Evolutionary conservation across 495 filamentous ascomycete species (phyloP).

Genomic region (Eremomyces bilateralis): DNA sequence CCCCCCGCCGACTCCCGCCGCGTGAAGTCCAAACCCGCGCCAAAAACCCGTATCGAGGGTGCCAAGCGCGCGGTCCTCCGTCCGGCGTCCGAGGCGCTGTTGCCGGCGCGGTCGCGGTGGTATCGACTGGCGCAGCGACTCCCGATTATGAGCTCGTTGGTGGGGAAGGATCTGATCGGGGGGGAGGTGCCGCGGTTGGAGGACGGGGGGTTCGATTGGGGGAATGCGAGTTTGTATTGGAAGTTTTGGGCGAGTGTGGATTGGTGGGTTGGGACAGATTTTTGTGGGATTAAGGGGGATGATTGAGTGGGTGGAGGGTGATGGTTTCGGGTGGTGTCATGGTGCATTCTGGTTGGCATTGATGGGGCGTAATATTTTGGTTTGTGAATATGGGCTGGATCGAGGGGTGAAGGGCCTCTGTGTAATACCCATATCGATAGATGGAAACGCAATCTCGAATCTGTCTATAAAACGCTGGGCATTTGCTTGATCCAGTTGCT

Average conservation of each 20-base stretch:
- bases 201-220: slow-evolving; percentile 61
- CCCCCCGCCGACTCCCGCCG: neutral
- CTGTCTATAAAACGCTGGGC: too few relatives aligned
- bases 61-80: slow-evolving; percentile 14
- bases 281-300: slow-evolving; percentile 20
- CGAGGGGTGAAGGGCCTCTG: too few relatives aligned
- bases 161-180: slow-evolving; percentile 61
- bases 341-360: too few relatives aligned
- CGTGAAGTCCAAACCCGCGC: neutral
- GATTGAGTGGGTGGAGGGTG: too few relatives aligned
- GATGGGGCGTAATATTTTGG: too few relatives aligned
- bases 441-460: too few relatives aligned
- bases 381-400: too few relatives aligned
- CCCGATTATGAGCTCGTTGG: slow-evolving; percentile 12
- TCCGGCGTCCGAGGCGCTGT: slow-evolving; percentile 16
- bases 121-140: slow-evolving; percentile 10
- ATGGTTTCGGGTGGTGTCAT: too few relatives aligned
- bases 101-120: slow-evolving; percentile 16
- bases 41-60: slow-evolving; percentile 11
- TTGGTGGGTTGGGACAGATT: slow-evolving; percentile 16
- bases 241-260: slow-evolving; percentile 19
- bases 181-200: slow-evolving; percentile 53
- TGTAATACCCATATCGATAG: too few relatives aligned
- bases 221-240: slow-evolving; percentile 60
- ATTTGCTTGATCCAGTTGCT: too few relatives aligned